These are phyloP conservation scores for Pleurotus tuoliensis DNA, from an alignment of 768 basidiomycete genomes.

Conservation along the genomic window DNA sequence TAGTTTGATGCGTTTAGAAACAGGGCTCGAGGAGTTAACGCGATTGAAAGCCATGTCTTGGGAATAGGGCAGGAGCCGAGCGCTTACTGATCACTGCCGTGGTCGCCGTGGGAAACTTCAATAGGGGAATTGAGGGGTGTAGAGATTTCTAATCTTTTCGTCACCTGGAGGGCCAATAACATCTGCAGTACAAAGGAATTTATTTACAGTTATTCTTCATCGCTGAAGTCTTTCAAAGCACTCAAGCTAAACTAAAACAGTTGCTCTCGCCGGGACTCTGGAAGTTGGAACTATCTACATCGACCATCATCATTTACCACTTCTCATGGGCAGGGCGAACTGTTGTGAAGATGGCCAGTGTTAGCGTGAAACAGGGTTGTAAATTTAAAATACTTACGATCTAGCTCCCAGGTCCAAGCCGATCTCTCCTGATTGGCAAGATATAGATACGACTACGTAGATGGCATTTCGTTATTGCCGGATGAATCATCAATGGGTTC, in stretches of 20 bases:
- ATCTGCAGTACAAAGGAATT: too few species aligned
- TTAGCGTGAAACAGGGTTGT: neutral
- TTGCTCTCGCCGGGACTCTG: too few species aligned
- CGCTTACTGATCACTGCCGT: neutral
- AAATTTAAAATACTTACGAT: slow-evolving; percentile 45
- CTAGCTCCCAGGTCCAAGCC: slow-evolving; percentile 78
- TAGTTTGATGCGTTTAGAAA: slow-evolving; percentile 36
- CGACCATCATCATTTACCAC: slow-evolving; percentile 24
- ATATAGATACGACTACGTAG: slow-evolving; percentile 54
- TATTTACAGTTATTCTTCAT: too few species aligned
- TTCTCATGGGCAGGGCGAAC: slow-evolving; percentile 45
- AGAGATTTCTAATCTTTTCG: too few species aligned
- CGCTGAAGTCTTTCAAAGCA: too few species aligned
- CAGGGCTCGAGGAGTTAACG: slow-evolving; percentile 20
- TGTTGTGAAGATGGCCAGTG: slow-evolving; percentile 9
- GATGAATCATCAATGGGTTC: neutral
- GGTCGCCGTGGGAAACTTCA: neutral
- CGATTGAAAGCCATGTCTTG: neutral
- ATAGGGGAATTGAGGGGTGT: too few species aligned
- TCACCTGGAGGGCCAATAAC: too few species aligned
- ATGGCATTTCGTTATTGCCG: neutral
- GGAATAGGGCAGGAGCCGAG: neutral
- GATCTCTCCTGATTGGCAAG: slow-evolving; percentile 67
- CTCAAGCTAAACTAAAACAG: too few species aligned
- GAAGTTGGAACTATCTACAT: neutral